phyloP scores from a whole-genome alignment of 208 protist genomes.

The Crithidia fasciculata region DNA sequence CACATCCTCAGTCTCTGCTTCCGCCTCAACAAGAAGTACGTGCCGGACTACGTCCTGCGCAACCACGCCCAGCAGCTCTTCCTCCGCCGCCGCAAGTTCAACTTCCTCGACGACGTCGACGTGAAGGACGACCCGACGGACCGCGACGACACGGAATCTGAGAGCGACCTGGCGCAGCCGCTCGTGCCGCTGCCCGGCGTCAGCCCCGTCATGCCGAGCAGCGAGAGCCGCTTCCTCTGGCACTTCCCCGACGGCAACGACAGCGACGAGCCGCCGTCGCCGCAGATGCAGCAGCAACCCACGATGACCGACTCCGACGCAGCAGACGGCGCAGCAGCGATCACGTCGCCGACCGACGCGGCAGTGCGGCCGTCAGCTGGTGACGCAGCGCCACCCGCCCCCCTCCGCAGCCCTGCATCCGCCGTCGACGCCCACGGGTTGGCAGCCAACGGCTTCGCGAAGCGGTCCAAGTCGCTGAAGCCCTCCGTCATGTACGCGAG shows the following conservation, averaged over 20 bases:
- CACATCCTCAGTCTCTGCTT: constrained; percentile 80
- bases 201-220: neutral
- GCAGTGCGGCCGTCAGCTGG: neutral
- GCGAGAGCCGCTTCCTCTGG: constrained; percentile 30
- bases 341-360: neutral
- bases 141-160: constrained; percentile 32
- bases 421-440: no score
- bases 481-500: neutral
- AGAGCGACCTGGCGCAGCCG: constrained; percentile 24
- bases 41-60: constrained; percentile 79
- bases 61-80: constrained; percentile 65
- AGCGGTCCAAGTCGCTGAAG: constrained; percentile 5
- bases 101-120: constrained; percentile 33
- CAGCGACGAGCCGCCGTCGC: neutral
- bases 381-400: neutral
- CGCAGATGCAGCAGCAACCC: no score
- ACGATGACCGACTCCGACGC: no score
- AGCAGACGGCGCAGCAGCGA: neutral
- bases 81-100: constrained; percentile 27
- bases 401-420: neutral
- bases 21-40: constrained; percentile 86
- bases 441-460: neutral
- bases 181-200: constrained; percentile 12
- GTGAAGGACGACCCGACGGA: constrained; percentile 16
- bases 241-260: constrained; percentile 8